phyloP scores from a whole-genome alignment of 1,284 basidiomycete species.

The Malassezia caprae region DNA sequence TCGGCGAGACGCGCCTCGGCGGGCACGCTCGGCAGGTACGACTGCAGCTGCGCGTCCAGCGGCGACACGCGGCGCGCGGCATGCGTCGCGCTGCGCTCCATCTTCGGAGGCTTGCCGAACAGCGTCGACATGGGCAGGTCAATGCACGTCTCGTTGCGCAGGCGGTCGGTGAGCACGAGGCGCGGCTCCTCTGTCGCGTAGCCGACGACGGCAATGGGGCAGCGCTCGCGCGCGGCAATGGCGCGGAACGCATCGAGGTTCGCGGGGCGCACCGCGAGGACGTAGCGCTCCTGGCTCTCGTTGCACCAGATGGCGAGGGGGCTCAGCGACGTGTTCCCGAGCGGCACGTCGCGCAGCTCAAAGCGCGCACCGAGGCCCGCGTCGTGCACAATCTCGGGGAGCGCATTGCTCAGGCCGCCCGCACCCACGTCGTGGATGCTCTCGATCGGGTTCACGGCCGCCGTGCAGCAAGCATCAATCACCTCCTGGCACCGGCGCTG shows the following conservation, averaged over 20 bases:
- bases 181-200: slow-evolving; percentile 64
- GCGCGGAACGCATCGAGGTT: slow-evolving; percentile 56
- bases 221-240: slow-evolving; percentile 78
- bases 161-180: slow-evolving; percentile 77
- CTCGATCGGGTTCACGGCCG: slow-evolving; percentile 62
- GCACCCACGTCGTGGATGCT: slow-evolving; percentile 98
- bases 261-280: slow-evolving; percentile 56
- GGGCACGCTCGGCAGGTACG: slow-evolving; percentile 55
- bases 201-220: slow-evolving; percentile 85
- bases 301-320: slow-evolving; percentile 99
- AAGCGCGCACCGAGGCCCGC: slow-evolving; percentile 80
- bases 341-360: slow-evolving; percentile 83
- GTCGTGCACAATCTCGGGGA: slow-evolving; percentile 95
- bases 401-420: slow-evolving; percentile 87
- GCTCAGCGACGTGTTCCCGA: slow-evolving; percentile 86
- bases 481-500: slow-evolving; percentile 93
- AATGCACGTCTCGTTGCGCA: slow-evolving; percentile 71
- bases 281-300: slow-evolving; percentile 95
- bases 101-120: slow-evolving; percentile 91
- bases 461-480: slow-evolving; percentile 60
- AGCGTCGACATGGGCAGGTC: slow-evolving; percentile 85
- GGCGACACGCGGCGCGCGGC: slow-evolving; percentile 53
- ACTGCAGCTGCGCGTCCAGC: slow-evolving; percentile 65
- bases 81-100: slow-evolving; percentile 66
- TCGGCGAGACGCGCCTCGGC: slow-evolving; percentile 50